Evolutionary conservation across 2,329 filamentous ascomycete species (phyloP), one percentile per base, ranked within the genome.

Genomic region (Arthrobotrys sphaeroides): DNA sequence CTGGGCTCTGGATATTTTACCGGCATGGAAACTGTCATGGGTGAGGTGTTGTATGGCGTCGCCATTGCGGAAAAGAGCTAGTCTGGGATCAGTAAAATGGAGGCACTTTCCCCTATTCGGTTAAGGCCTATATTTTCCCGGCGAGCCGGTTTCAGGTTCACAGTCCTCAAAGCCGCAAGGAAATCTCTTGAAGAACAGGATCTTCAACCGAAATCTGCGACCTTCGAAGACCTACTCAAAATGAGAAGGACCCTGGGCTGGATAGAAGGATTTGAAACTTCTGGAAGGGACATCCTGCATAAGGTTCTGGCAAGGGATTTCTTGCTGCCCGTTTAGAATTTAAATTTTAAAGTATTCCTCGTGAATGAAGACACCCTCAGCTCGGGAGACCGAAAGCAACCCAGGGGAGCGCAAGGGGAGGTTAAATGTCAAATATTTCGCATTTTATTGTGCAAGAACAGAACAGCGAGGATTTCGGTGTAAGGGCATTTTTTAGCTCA

Each of bases 131-230:
- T 40, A 75, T 75, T 75, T 42, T 75, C 72, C 72, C 72, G 72
- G 42, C 18, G 47, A 69, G 72, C 72, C 72, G 72, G 72, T 75
- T 75, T 75, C 72, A 75, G 36, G 64, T 68, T 65, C 57, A 69
- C 49, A 38, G 64, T 64, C 72, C 68, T 61, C 47, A 47, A 59
- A 64, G 51, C 60, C 16, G 28, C 45, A 51, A 59, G 38, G 42
- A 65, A 75, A 69, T 68, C 51, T 67, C 61, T 43, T 73, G 62
- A 67, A 42, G 68, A 64, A 60, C 40, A 59, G 68, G 60, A 53
- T 62, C 66, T 70, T 62, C 66, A 42, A 57, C 55, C 38, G 45
- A 53, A 69, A 69, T 69, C 53, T 43, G 38, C 24, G 18, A 33
- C 57, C 59, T 64, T 28, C 26, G 40, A 40, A 38, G 26, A 38